Percentiles rank a stretch among this genome's conserved stretches.
Conservation (phyloP, 2,329 filamentous ascomycete species). For the Penicillium sp. region DNA sequence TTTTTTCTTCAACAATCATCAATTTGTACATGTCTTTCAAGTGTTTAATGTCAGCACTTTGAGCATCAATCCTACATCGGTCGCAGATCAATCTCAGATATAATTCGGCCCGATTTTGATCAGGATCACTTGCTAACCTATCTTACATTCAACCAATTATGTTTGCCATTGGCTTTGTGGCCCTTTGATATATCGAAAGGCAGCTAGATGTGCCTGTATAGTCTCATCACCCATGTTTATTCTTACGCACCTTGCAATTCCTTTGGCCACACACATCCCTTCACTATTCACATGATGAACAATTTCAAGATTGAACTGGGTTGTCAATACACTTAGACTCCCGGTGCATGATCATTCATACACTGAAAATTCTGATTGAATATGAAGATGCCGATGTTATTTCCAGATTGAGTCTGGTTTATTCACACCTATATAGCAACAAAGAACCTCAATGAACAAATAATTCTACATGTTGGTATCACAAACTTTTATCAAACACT, state of each 20-base stretch:
- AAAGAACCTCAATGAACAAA: background rate
- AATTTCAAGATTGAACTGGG: conserved; percentile 35
- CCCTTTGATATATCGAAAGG: background rate
- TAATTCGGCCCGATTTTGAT: background rate
- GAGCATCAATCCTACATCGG: background rate
- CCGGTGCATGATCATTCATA: conserved; percentile 40
- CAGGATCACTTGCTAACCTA: background rate
- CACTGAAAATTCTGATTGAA: conserved; percentile 44
- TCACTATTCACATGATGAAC: conserved; percentile 35
- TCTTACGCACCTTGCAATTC: background rate
- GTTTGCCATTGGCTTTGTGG: too few species aligned
- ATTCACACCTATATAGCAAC: background rate
- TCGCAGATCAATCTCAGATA: background rate
- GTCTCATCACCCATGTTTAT: background rate
- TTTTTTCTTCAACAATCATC: background rate
- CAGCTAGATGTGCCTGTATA: background rate
- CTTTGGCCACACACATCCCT: background rate
- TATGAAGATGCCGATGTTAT: conserved; percentile 17
- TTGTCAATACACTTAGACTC: conserved; percentile 28
- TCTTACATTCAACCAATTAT: background rate
- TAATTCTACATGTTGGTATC: background rate
- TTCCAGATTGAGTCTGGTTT: background rate
- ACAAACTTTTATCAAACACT: background rate
- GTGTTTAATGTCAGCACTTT: conserved; percentile 3
- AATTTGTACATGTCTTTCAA: background rate